phyloP scores from a whole-genome alignment of 169 alveolate species.

The Eimeria acervulina region DNA sequence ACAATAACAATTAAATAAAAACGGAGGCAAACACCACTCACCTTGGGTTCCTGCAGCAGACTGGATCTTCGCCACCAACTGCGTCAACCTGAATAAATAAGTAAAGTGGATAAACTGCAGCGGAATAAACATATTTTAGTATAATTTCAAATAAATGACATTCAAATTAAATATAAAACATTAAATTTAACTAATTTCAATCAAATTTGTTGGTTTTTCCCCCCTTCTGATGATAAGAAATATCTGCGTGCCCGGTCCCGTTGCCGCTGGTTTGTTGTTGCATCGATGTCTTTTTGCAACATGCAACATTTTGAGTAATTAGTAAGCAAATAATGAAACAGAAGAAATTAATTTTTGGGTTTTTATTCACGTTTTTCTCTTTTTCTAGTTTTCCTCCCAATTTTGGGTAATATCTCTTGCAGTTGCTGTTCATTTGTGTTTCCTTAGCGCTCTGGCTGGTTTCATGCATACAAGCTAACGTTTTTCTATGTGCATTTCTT shows the following conservation, averaged over 20 bases:
- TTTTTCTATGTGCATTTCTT: no score
- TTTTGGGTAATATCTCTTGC: no score
- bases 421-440: no score
- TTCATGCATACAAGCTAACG: no score
- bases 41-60: slow-evolving; percentile 88
- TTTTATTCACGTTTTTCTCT: no score
- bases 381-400: no score
- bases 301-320: not conserved
- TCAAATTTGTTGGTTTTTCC: not conserved
- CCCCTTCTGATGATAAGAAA: not conserved
- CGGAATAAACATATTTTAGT: not conserved
- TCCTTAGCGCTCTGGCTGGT: no score
- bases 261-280: not conserved
- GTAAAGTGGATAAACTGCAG: not conserved
- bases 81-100: slow-evolving; percentile 86
- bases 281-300: not conserved
- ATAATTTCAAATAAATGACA: not conserved
- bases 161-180: not conserved
- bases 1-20: not conserved
- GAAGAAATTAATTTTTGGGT: no score
- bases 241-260: not conserved
- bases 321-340: no score
- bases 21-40: not conserved
- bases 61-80: slow-evolving; percentile 81
- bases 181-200: not conserved